Evolutionary conservation across 768 basidiomycete species (phyloP).

Genomic region (Mycena kentingensis): DNA sequence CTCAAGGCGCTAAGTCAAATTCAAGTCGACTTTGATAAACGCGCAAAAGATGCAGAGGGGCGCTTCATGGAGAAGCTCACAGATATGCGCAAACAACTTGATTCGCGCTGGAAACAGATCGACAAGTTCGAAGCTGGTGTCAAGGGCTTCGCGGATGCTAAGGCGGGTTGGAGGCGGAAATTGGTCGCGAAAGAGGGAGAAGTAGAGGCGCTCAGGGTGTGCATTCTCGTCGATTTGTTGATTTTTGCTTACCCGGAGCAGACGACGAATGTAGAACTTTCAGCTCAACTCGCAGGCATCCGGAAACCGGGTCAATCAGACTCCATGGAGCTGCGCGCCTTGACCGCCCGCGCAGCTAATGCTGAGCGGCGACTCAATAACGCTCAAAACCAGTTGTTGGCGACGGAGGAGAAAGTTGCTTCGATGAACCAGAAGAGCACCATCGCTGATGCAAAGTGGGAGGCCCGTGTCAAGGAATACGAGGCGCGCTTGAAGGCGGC

Average conservation of each 20-base stretch:
- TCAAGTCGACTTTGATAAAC: conserved; percentile 83
- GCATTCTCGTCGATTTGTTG: conserved; percentile 15
- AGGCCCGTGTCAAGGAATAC: conserved; percentile 92
- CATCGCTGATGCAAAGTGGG: conserved; percentile 86
- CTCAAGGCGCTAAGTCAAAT: conserved; percentile 85
- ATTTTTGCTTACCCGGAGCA: conserved; percentile 30
- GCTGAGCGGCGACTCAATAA: conserved; percentile 88
- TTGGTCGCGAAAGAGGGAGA: conserved; percentile 86
- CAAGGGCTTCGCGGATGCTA: conserved; percentile 79
- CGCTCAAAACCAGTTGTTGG: conserved; percentile 79
- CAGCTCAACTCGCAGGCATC: conserved; percentile 63
- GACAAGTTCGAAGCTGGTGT: conserved; percentile 90
- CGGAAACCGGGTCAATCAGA: conserved; percentile 63
- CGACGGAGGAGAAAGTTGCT: conserved; percentile 84
- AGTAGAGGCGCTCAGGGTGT: conserved; percentile 81
- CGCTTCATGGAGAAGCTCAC: conserved; percentile 71
- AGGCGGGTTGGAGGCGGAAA: conserved; percentile 81
- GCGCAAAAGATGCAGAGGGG: conserved; percentile 75
- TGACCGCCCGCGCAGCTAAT: conserved; percentile 73
- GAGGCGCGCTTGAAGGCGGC: conserved; percentile 78
- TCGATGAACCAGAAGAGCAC: conserved; percentile 70
- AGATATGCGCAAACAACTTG: conserved; percentile 85
- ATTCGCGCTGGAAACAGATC: conserved; percentile 86
- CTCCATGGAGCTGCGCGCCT: conserved; percentile 68
- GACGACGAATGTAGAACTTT: conserved; percentile 74